Base-by-base conservation (phyloP, 2,329 filamentous ascomycete species). In the Colletotrichum tabaci region DNA sequence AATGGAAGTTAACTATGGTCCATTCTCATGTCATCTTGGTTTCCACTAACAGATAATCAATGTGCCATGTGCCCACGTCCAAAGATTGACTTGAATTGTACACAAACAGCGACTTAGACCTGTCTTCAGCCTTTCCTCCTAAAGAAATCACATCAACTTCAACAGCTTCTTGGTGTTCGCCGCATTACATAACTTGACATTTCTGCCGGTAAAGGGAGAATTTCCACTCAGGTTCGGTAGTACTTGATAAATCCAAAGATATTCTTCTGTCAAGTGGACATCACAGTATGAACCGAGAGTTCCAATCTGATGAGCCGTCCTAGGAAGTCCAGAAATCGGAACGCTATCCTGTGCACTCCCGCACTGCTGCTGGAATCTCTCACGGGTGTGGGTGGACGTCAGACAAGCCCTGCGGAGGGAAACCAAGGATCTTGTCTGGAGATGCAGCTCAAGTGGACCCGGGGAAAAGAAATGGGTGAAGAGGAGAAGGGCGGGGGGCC, bases 401-500 rank as follows among this genome's bases (percentile, higher is more conserved):
- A 16, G 38, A 40, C 66, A 65, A 15, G 66, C 38, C 30, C 44
- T 58, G 26, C 46, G 35, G 63, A 40, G 56, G 56, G n/a, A 35
- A 40, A 46, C 44, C 63, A 61, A 44, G 67, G 67, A 67, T 67
- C 15, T 35, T 10, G 18, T 15, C 42, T 63, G 21, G 23, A 23
- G 23, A 40, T 12, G 18, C 49, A 61, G 16, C 8, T 21, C 18
- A 61, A 44, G 63, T 61, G 67, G 67, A 46, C 16, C 61, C 42
- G 2, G 18, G 26, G 21, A 7, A 12, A 35, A 63, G 52, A 56
- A 30, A 50, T 64, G 44, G 62, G 40, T 50, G 40, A 42, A 55
- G 62, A 49, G 67, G 67, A 46, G 55, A 47, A 40, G 42, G 62
- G 56, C 30, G 62, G 56, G 55, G 67, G 52, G 15, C 47, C 47